Percentiles rank a stretch among this genome's conserved stretches.
phyloP scores from a whole-genome alignment of 306 rosid genomes.

The Trifolium fragiferum region DNA sequence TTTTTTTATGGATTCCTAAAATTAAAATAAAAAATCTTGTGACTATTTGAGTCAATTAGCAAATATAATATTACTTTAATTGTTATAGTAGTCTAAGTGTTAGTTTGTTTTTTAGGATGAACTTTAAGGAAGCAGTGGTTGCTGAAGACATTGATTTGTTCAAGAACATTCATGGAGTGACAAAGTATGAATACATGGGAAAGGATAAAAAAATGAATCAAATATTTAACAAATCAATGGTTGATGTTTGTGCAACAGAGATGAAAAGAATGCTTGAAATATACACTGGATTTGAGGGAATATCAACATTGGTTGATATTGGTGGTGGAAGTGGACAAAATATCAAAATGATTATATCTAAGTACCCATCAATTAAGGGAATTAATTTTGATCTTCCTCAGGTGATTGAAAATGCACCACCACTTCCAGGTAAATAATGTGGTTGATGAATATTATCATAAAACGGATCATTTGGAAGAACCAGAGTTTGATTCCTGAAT shows the following conservation, averaged over 20 bases:
- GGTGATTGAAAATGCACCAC: slow-evolving; percentile 41
- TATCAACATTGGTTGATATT: slow-evolving; percentile 45
- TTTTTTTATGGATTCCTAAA: too few species aligned
- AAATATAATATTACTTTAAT: too few species aligned
- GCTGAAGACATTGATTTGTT: slow-evolving; percentile 42
- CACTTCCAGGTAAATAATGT: slow-evolving; percentile 19
- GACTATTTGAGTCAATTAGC: too few species aligned
- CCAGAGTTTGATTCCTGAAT: too few species aligned
- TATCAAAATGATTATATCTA: slow-evolving; percentile 43
- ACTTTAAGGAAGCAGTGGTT: slow-evolving; percentile 46
- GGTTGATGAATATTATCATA: too few species aligned
- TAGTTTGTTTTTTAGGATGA: slow-evolving; percentile 14
- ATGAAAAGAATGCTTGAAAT: slow-evolving; percentile 39
- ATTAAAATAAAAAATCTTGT: too few species aligned
- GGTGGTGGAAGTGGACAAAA: slow-evolving; percentile 49
- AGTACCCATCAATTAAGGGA: slow-evolving; percentile 44
- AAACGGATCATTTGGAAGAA: too few species aligned
- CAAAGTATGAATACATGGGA: slow-evolving; percentile 41
- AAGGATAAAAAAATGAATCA: slow-evolving; percentile 36
- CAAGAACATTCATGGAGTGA: slow-evolving; percentile 39
- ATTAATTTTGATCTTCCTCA: slow-evolving; percentile 52
- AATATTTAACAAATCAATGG: slow-evolving; percentile 40
- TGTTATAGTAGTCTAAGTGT: too few species aligned
- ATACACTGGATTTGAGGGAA: slow-evolving; percentile 42
- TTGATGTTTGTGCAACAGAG: slow-evolving; percentile 9